Percentiles rank a stretch among this genome's conserved stretches.
phyloP scores from a whole-genome alignment of 2,329 filamentous ascomycete genomes.

The Xylaria sp. region DNA sequence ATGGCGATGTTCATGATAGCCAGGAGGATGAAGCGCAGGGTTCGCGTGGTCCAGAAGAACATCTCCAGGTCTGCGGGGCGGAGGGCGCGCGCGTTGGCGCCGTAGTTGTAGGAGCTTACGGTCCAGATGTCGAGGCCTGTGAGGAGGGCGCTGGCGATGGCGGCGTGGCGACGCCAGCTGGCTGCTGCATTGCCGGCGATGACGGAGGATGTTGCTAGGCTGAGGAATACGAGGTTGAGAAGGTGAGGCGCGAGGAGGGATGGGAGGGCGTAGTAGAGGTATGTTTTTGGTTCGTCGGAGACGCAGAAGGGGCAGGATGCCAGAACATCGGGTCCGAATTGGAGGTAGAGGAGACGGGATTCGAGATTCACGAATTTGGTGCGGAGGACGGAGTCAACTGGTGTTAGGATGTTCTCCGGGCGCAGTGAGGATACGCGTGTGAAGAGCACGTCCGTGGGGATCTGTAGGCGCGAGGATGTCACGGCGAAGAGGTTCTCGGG shows the following conservation, averaged over 20 bases:
- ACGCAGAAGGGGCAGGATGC: slow-evolving; percentile 77
- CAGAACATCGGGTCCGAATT: slow-evolving; percentile 71
- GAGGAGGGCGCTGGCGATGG: slow-evolving; percentile 54
- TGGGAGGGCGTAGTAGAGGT: slow-evolving; percentile 76
- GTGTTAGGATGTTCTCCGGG: slow-evolving; percentile 43
- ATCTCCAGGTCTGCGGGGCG: slow-evolving; percentile 60
- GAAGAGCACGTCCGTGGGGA: slow-evolving; percentile 79
- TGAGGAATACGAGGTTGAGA: slow-evolving; percentile 66
- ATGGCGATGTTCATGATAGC: slow-evolving; percentile 59
- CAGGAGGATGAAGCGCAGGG: slow-evolving; percentile 59
- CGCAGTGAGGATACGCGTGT: slow-evolving; percentile 61
- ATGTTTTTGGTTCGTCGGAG: slow-evolving; percentile 62
- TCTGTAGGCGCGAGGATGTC: slow-evolving; percentile 78
- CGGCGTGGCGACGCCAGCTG: slow-evolving; percentile 66
- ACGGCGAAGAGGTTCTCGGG: slow-evolving; percentile 76
- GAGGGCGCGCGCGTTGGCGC: slow-evolving; percentile 57
- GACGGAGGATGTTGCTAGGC: slow-evolving; percentile 64
- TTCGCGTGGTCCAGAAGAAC: slow-evolving; percentile 65
- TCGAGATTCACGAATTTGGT: slow-evolving; percentile 64
- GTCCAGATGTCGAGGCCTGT: slow-evolving; percentile 61
- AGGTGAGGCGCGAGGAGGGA: slow-evolving; percentile 72
- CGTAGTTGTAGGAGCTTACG: slow-evolving; percentile 59
- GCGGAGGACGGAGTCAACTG: slow-evolving; percentile 59
- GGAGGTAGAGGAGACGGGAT: slow-evolving; percentile 73
- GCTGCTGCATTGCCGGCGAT: slow-evolving; percentile 51